Conservation (phyloP, 78 protist genomes). For the Dictyostelium intermedium region DNA sequence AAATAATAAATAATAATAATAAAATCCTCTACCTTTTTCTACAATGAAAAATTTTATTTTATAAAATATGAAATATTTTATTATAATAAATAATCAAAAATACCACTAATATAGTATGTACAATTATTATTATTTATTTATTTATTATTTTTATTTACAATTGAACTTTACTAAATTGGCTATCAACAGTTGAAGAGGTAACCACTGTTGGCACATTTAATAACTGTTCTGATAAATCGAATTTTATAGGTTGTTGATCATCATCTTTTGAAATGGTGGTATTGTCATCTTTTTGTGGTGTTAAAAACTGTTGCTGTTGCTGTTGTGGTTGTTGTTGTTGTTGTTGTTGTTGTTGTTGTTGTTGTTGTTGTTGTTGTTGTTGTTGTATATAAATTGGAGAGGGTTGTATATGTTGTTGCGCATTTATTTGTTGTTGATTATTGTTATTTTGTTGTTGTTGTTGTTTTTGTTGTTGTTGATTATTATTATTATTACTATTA, state of each 20-base stretch:
- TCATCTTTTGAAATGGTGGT: background rate
- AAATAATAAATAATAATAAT: too few species aligned
- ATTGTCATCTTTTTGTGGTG: background rate
- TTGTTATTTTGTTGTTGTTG: background rate
- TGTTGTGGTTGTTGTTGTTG: too few species aligned
- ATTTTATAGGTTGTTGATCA: background rate
- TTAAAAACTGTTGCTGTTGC: slow-evolving; percentile 9
- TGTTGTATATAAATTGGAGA: background rate
- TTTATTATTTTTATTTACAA: background rate
- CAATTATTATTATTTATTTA: background rate
- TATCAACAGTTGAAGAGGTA: background rate
- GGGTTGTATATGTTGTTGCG: background rate
- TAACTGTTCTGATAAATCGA: slow-evolving; percentile 1
- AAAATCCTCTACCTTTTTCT: too few species aligned
- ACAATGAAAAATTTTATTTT: background rate
- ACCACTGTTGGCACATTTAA: background rate
- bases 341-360: background rate
- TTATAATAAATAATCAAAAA: background rate
- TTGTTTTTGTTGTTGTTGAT: background rate
- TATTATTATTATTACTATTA: background rate
- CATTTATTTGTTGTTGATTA: background rate
- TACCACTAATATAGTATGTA: background rate
- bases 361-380: background rate
- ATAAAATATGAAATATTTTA: background rate
- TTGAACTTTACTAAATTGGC: slow-evolving; percentile 6